phyloP scores from a whole-genome alignment of 768 basidiomycete genomes.

The Hortiboletus flavorubellus region DNA sequence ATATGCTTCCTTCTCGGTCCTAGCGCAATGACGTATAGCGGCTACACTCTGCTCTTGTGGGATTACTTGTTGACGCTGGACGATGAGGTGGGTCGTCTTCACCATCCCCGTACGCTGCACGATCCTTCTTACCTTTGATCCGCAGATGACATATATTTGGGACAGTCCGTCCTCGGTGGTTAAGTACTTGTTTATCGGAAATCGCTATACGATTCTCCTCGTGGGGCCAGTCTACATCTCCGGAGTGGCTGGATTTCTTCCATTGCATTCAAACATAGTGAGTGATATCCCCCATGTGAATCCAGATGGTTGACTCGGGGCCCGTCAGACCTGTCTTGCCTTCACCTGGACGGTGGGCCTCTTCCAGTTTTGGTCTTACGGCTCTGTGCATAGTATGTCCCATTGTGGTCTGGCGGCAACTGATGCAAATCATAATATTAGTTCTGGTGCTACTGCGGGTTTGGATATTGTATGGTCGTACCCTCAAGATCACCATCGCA shows the following conservation, averaged over 20 bases:
- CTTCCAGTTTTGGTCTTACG: not conserved
- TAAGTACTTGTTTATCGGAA: not conserved
- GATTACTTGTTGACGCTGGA: slow-evolving; percentile 8
- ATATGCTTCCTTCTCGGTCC: not conserved
- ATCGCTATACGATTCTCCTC: slow-evolving; percentile 4
- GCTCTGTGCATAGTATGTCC: not conserved
- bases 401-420: not conserved
- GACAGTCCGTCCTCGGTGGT: not conserved
- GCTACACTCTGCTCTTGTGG: slow-evolving; percentile 1
- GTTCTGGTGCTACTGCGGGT: slow-evolving; percentile 1
- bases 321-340: not conserved
- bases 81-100: not conserved
- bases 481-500: not conserved
- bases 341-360: not conserved
- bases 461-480: slow-evolving; percentile 1
- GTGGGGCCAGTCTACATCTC: not conserved
- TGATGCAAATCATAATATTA: not conserved
- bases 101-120: not conserved
- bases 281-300: not conserved
- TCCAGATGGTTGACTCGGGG: not conserved
- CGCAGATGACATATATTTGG: not conserved
- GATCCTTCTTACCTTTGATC: not conserved
- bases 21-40: not conserved
- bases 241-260: not conserved
- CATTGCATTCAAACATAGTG: not conserved